Conservation (phyloP, 176 grass and related monocot species). For the Musa troglodytarum region DNA sequence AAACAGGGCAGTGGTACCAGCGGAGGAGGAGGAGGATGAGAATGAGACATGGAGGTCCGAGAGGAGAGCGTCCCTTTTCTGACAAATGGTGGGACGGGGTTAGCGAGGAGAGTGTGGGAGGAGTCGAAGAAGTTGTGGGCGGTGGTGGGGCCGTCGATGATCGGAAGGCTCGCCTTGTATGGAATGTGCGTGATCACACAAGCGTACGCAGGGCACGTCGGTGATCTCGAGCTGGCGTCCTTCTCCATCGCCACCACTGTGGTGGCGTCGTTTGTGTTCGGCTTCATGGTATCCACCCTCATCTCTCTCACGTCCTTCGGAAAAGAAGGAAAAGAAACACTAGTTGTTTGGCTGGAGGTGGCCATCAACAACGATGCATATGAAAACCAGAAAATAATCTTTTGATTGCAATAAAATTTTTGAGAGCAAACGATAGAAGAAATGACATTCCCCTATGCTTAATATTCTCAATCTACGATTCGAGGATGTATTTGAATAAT, state of each 20-base stretch:
- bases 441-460: too few relatives aligned
- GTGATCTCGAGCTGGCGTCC: slow-evolving; percentile 53
- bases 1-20: too few relatives aligned
- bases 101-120: slow-evolving; percentile 31
- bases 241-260: slow-evolving; percentile 48
- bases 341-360: too few relatives aligned
- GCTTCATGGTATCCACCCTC: slow-evolving; percentile 29
- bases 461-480: too few relatives aligned
- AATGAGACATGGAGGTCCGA: background rate
- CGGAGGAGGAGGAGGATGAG: too few relatives aligned
- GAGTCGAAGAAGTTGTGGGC: slow-evolving; percentile 48
- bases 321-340: too few relatives aligned
- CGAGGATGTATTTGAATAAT: too few relatives aligned
- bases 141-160: slow-evolving; percentile 54
- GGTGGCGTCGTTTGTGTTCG: slow-evolving; percentile 49
- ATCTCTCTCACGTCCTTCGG: too few relatives aligned
- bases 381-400: too few relatives aligned
- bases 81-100: background rate
- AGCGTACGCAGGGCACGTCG: slow-evolving; percentile 3
- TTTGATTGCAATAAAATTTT: too few relatives aligned
- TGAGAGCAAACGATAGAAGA: too few relatives aligned
- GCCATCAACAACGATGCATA: too few relatives aligned
- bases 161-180: slow-evolving; percentile 41
- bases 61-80: background rate
- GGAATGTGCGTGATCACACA: slow-evolving; percentile 42